phyloP scores from a whole-genome alignment of 805 yeast genomes.

The Saturnispora kantuleensis region DNA sequence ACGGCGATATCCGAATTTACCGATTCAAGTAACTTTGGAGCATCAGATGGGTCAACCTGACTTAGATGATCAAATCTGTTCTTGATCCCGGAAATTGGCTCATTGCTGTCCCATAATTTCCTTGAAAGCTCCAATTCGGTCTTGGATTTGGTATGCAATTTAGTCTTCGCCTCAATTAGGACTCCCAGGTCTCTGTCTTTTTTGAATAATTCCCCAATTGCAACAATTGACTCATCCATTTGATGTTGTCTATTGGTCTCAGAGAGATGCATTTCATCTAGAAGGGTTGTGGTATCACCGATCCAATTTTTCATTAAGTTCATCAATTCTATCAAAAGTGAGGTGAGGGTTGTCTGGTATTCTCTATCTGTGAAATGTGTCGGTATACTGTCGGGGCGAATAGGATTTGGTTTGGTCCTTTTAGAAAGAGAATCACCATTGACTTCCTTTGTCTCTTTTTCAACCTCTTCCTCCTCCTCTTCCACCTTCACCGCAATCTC shows the following conservation, averaged over 20 bases:
- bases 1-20: constrained; percentile 2
- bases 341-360: constrained; percentile 30
- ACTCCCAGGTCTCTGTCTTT: constrained; percentile 27
- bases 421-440: background rate
- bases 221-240: constrained; percentile 31
- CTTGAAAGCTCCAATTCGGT: constrained; percentile 17
- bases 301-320: constrained; percentile 22
- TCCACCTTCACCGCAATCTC: background rate
- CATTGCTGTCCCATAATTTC: constrained; percentile 11
- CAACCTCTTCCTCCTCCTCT: too few species aligned
- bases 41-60: background rate
- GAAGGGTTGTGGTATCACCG: constrained; percentile 11
- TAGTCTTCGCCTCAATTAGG: constrained; percentile 20
- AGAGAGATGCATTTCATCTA: constrained; percentile 23
- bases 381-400: background rate
- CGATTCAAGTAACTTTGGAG: background rate
- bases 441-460: background rate
- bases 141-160: constrained; percentile 25
- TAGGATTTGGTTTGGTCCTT: background rate
- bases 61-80: constrained; percentile 8
- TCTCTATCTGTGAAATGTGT: constrained; percentile 15
- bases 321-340: constrained; percentile 28
- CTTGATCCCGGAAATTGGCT: constrained; percentile 3
- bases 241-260: constrained; percentile 32
- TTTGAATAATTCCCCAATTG: constrained; percentile 34